Conservation (phyloP, 73 alveolate genomes). For the Tetrahymena malaccensis region DNA sequence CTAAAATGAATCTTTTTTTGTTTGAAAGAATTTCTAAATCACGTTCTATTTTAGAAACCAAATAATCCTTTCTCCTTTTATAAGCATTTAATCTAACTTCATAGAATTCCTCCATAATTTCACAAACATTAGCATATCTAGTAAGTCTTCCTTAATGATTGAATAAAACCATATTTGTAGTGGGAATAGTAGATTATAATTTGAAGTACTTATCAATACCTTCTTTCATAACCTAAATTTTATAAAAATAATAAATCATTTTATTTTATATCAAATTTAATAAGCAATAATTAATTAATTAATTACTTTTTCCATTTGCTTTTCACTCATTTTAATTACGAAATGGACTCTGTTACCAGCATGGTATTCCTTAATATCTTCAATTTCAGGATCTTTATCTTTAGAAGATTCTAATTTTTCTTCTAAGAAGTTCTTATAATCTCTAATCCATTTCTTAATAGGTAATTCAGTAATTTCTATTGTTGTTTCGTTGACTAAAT, state of each 20-base stretch:
- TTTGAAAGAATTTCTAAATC: slow-evolving; percentile 86
- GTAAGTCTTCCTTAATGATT: slow-evolving; percentile 72
- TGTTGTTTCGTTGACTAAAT: slow-evolving; percentile 55
- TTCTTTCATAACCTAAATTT: slow-evolving; percentile 14
- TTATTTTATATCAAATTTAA: neutral
- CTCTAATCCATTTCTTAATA: slow-evolving; percentile 82
- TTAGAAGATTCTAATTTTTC: slow-evolving; percentile 52
- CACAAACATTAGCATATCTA: slow-evolving; percentile 69
- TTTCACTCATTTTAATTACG: slow-evolving; percentile 51
- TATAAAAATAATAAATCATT: slow-evolving; percentile 18
- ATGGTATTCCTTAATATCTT: slow-evolving; percentile 91
- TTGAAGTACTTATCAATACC: slow-evolving; percentile 81
- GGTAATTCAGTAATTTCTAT: slow-evolving; percentile 95
- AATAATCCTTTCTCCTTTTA: slow-evolving; percentile 88
- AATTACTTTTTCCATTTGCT: neutral
- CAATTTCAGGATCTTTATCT: slow-evolving; percentile 66
- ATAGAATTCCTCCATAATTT: slow-evolving; percentile 88
- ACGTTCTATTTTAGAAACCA: slow-evolving; percentile 82
- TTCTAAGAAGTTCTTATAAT: slow-evolving; percentile 75
- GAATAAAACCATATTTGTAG: slow-evolving; percentile 87
- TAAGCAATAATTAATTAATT: too few relatives aligned
- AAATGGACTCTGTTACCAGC: slow-evolving; percentile 81
- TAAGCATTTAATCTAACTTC: slow-evolving; percentile 76
- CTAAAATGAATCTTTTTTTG: slow-evolving; percentile 87
- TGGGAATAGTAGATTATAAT: slow-evolving; percentile 57